These are phyloP conservation scores for Leishmania turanica DNA, from an alignment of 208 protist species.

Conservation along the genomic window DNA sequence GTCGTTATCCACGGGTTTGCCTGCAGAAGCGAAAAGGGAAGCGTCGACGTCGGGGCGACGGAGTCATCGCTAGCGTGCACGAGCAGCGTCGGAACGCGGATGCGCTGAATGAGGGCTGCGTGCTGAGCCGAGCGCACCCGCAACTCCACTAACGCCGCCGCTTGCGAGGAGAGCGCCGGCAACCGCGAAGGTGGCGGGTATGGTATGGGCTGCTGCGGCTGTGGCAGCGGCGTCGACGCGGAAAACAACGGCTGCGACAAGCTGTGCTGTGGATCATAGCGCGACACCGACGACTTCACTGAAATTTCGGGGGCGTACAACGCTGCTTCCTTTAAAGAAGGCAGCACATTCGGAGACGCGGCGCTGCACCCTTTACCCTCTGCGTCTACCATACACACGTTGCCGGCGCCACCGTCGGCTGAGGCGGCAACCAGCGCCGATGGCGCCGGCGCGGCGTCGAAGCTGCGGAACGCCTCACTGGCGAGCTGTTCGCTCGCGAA, in stretches of 20 bases:
- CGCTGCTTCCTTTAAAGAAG: background rate
- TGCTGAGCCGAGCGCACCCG: conserved; percentile 34
- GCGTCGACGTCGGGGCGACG: conserved; percentile 33
- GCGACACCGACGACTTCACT: background rate
- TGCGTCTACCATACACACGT: background rate
- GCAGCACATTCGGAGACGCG: background rate
- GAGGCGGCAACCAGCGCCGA: background rate
- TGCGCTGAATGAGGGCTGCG: conserved; percentile 35
- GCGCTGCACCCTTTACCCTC: background rate
- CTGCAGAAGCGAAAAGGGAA: conserved; percentile 39
- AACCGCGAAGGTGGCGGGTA: conserved; percentile 8
- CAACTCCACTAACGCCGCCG: conserved; percentile 38
- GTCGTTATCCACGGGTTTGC: conserved; percentile 37
- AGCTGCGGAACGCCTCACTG: background rate
- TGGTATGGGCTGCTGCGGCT: conserved; percentile 17
- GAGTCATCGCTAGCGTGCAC: conserved; percentile 47
- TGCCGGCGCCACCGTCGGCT: background rate
- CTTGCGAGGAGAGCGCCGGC: conserved; percentile 15
- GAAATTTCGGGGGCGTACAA: background rate
- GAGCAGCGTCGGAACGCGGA: conserved; percentile 41
- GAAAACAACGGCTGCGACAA: background rate
- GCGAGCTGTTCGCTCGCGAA: background rate
- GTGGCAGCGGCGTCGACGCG: background rate
- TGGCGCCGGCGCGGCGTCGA: background rate
- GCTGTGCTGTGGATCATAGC: background rate